Conservation (phyloP, 139 green algal species). For the Chlamydomonas asymmetrica region DNA sequence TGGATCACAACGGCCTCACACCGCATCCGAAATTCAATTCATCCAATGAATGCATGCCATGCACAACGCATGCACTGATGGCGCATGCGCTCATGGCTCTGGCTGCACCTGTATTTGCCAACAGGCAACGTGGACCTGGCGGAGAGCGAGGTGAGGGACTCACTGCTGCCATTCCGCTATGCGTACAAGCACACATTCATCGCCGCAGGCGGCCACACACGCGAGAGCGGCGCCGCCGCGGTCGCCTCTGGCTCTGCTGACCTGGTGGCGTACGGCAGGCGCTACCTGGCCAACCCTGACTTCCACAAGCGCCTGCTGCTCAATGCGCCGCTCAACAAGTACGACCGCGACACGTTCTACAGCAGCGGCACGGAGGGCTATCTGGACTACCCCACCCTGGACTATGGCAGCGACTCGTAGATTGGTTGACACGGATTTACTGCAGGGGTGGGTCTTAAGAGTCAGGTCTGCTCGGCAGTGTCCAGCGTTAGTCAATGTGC, state of each 20-base stretch:
- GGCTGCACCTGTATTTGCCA: too few species aligned
- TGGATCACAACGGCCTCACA: too few species aligned
- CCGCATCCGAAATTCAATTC: too few species aligned
- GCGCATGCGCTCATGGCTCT: too few species aligned
- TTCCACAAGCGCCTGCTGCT: slow-evolving; percentile 65
- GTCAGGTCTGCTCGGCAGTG: too few species aligned
- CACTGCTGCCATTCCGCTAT: slow-evolving; percentile 61
- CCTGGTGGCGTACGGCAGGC: slow-evolving; percentile 53
- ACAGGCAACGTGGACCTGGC: not conserved
- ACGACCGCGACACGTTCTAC: slow-evolving; percentile 84
- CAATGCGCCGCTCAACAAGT: slow-evolving; percentile 70
- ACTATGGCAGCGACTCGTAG: slow-evolving; percentile 49
- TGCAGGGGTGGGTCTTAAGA: too few species aligned
- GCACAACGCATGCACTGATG: too few species aligned
- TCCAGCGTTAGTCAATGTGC: too few species aligned
- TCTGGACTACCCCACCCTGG: slow-evolving; percentile 80
- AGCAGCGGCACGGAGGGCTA: slow-evolving; percentile 63
- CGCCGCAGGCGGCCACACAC: slow-evolving; percentile 66
- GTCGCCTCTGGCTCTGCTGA: slow-evolving; percentile 52
- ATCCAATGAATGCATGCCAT: too few species aligned
- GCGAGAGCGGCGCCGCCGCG: slow-evolving; percentile 43
- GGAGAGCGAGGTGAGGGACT: slow-evolving; percentile 24
- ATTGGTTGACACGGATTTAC: too few species aligned
- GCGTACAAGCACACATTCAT: slow-evolving; percentile 65
- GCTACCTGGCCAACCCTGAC: slow-evolving; percentile 80